Base-by-base conservation (phyloP, 139 green algal genomes). In the Tetraselmis striata region DNA sequence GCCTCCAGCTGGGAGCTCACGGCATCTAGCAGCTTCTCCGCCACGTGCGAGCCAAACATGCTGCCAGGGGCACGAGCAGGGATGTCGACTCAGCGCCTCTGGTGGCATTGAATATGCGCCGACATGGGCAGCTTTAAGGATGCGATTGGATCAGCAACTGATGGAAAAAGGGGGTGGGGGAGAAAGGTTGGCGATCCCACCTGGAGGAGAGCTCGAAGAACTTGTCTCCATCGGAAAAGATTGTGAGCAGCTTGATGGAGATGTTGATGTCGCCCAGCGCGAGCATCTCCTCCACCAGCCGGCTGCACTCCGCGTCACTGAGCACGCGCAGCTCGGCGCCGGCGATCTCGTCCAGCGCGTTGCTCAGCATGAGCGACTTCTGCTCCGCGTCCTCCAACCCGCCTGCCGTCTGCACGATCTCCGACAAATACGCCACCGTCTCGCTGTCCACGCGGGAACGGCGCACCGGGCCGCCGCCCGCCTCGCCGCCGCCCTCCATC, bases 31-130 rank as follows among this genome's bases (percentile, higher is more conserved):
- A 84, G 80, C 5, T 59, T 88, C 81, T 96, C 93, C 59, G 90
- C 83, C 2, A 93, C 91, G 77, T 95, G 92, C 0, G 90, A 94
- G 26, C 93, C 93, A 86, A 95, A 95, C 0, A 91, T 90, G 67
- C 92, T 94, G 83, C 88, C 74, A 31, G 79, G 45, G 18, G n/a
- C n/a, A n/a, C n/a, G n/a, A n/a, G n/a, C n/a, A n/a, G n/a, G n/a
- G n/a, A n/a, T n/a, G n/a, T n/a, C n/a, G n/a, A n/a, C n/a, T n/a
- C n/a, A n/a, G n/a, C n/a, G n/a, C n/a, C n/a, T n/a, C n/a, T n/a
- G n/a, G n/a, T n/a, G n/a, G n/a, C n/a, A n/a, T n/a, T n/a, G n/a
- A n/a, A n/a, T n/a, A n/a, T n/a, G n/a, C n/a, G n/a, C n/a, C n/a
- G n/a, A n/a, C n/a, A n/a, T n/a, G n/a, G n/a, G n/a, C n/a, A n/a